Evolutionary conservation across 2,329 filamentous ascomycete genomes (phyloP).

Genomic region (Colletotrichum paranaense): DNA sequence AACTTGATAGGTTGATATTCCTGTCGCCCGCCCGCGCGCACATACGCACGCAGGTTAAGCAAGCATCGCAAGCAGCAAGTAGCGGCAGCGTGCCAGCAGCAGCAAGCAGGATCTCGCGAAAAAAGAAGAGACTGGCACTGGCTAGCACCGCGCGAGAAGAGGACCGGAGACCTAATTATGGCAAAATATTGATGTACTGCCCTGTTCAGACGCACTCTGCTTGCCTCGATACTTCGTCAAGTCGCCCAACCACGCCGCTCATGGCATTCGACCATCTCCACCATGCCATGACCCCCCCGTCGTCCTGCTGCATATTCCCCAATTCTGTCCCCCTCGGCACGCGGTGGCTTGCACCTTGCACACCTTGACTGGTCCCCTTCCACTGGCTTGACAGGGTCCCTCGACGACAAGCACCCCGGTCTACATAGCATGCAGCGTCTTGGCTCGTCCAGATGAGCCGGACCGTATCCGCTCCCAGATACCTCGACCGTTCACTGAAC

Average conservation of each 20-base stretch:
- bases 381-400: slow-evolving; percentile 30
- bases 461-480: slow-evolving; percentile 37
- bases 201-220: slow-evolving; percentile 21
- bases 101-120: slow-evolving; percentile 9
- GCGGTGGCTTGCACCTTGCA: slow-evolving; percentile 35
- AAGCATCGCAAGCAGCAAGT: slow-evolving; percentile 28
- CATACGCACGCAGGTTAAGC: slow-evolving; percentile 20
- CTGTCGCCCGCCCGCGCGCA: slow-evolving; percentile 17
- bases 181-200: slow-evolving; percentile 37
- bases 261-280: slow-evolving; percentile 20
- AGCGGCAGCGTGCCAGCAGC: not conserved
- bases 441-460: slow-evolving; percentile 38
- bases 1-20: slow-evolving; percentile 32
- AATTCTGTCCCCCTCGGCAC: slow-evolving; percentile 35
- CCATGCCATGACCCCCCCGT: slow-evolving; percentile 25
- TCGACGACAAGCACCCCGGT: slow-evolving; percentile 33
- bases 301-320: slow-evolving; percentile 29
- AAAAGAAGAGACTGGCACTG: not conserved
- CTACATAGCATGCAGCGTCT: slow-evolving; percentile 29
- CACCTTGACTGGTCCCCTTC: slow-evolving; percentile 18
- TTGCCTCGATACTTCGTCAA: slow-evolving; percentile 29
- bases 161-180: slow-evolving; percentile 32
- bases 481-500: slow-evolving; percentile 29
- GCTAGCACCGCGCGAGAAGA: slow-evolving; percentile 14
- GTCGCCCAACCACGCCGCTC: slow-evolving; percentile 29